phyloP scores from a whole-genome alignment of 2,329 filamentous ascomycete genomes.

The Trichophyton benhamiae region DNA sequence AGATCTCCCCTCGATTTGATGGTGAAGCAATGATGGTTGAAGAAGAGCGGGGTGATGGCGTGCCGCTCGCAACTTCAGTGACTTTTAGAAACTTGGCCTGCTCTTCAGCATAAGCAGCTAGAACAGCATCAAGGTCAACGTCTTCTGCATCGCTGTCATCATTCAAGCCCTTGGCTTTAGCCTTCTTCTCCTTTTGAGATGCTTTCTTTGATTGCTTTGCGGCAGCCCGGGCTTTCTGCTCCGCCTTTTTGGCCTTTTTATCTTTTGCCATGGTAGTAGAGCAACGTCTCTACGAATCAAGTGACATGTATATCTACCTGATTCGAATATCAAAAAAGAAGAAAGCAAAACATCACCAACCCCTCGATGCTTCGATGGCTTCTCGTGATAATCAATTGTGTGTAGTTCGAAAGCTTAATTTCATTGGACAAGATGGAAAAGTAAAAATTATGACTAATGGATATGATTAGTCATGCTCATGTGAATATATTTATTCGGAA shows the following conservation, averaged over 20 bases:
- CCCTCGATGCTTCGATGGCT: background rate
- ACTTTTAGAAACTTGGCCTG: conserved; percentile 92
- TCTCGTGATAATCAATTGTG: background rate
- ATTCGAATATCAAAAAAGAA: background rate
- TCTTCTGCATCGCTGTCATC: conserved; percentile 85
- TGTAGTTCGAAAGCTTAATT: background rate
- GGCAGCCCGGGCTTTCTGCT: conserved; percentile 45
- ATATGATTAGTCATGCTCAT: background rate
- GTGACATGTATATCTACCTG: no score
- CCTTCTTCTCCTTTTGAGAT: conserved; percentile 62
- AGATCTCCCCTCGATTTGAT: conserved; percentile 71
- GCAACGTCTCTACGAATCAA: background rate
- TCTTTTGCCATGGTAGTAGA: conserved; percentile 39
- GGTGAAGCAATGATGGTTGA: conserved; percentile 76
- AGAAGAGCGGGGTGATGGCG: conserved; percentile 67
- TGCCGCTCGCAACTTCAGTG: conserved; percentile 62
- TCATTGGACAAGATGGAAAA: background rate
- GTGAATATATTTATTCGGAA: background rate
- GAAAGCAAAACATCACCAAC: background rate
- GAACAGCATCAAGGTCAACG: conserved; percentile 80
- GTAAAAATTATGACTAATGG: background rate
- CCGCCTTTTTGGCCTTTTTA: conserved; percentile 45
- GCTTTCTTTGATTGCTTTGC: conserved; percentile 82
- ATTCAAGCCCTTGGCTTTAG: conserved; percentile 52
- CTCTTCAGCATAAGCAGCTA: conserved; percentile 83